Evolutionary conservation across 2,329 filamentous ascomycete species (phyloP).

Genomic region (Monilinia aucupariae): DNA sequence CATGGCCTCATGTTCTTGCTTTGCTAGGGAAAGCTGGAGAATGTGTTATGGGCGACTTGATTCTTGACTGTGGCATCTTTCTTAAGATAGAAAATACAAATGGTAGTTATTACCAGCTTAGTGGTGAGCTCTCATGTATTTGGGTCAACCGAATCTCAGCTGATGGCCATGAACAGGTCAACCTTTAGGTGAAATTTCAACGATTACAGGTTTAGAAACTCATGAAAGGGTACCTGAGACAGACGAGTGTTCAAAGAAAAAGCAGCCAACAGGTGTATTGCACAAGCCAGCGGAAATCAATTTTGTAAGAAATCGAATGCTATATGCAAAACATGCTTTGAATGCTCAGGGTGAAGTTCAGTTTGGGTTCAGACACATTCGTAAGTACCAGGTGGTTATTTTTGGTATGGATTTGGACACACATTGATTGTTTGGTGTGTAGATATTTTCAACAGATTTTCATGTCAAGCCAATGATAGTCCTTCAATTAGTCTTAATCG

Average conservation of each 20-base stretch:
- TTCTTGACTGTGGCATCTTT: slow-evolving; percentile 76
- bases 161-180: slow-evolving; percentile 24
- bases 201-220: slow-evolving; percentile 17
- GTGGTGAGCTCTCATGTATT: slow-evolving; percentile 48
- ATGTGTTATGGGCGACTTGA: slow-evolving; percentile 67
- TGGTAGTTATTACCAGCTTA: slow-evolving; percentile 71
- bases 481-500: neutral
- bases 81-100: slow-evolving; percentile 51
- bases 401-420: slow-evolving; percentile 19
- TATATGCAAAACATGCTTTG: slow-evolving; percentile 72
- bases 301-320: slow-evolving; percentile 76
- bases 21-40: slow-evolving; percentile 73
- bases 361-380: slow-evolving; percentile 74
- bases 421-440: slow-evolving; percentile 23
- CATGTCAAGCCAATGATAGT: slow-evolving; percentile 25
- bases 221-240: neutral
- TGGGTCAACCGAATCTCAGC: slow-evolving; percentile 12
- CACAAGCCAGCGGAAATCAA: slow-evolving; percentile 53
- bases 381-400: slow-evolving; percentile 46
- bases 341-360: slow-evolving; percentile 62
- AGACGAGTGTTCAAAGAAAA: neutral
- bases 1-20: slow-evolving; percentile 71
- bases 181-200: slow-evolving; percentile 30
- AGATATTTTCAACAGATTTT: slow-evolving; percentile 78
- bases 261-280: neutral